phyloP scores from a whole-genome alignment of 73 alveolate species.

The Effrenium voratum region DNA sequence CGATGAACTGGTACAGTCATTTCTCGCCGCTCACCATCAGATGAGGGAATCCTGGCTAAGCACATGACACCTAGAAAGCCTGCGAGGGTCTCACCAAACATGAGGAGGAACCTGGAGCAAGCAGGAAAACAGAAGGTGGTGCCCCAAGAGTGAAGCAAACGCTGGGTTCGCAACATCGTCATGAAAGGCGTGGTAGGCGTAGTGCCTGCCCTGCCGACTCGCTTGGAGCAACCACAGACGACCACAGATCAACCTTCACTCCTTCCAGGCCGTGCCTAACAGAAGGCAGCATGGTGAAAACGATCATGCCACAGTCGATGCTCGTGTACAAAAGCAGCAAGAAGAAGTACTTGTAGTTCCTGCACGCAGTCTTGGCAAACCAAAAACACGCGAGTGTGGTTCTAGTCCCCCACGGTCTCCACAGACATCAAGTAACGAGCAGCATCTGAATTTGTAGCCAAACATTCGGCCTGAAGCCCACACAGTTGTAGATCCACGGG shows the following conservation, averaged over 20 bases:
- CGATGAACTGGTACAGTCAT: background rate
- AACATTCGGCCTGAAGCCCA: slow-evolving; percentile 69
- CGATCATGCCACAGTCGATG: slow-evolving; percentile 51
- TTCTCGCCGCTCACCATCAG: too few relatives aligned
- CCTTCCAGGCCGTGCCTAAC: slow-evolving; percentile 56
- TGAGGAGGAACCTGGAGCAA: slow-evolving; percentile 52
- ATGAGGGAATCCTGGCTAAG: too few relatives aligned
- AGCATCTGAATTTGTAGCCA: background rate
- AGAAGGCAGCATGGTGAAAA: slow-evolving; percentile 43
- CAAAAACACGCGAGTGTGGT: background rate
- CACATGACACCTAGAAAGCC: slow-evolving; percentile 50
- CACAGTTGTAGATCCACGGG: slow-evolving; percentile 95
- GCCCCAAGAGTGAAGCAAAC: background rate
- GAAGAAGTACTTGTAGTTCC: slow-evolving; percentile 93
- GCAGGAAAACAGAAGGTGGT: background rate
- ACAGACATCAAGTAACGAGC: background rate
- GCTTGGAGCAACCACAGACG: too few relatives aligned
- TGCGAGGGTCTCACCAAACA: slow-evolving; percentile 78
- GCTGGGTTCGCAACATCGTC: slow-evolving; percentile 22
- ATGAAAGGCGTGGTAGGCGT: slow-evolving; percentile 76
- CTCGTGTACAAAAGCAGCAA: slow-evolving; percentile 77
- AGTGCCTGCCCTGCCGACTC: slow-evolving; percentile 67
- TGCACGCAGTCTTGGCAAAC: background rate
- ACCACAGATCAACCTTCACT: too few relatives aligned
- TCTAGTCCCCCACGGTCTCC: background rate